A percentile compares a stretch with the other conserved stretches of the same genome.
These are phyloP conservation scores for Stenogyne calaminthoides DNA, from an alignment of 305 asterid species.

Conservation along the genomic window DNA sequence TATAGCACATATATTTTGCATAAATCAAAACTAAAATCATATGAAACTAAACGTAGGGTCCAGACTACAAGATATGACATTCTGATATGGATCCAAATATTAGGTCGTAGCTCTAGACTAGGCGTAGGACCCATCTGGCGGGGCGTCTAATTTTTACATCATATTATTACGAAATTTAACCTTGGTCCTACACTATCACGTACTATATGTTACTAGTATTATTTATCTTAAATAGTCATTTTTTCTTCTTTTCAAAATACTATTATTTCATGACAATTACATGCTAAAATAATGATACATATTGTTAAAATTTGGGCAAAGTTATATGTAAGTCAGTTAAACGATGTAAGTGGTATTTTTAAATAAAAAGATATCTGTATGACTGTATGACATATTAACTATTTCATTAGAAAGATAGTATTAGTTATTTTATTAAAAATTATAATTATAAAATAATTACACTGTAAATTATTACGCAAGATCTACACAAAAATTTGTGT, in stretches of 20 bases:
- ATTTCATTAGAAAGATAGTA: too few species aligned
- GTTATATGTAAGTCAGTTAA: too few species aligned
- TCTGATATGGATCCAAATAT: neutral
- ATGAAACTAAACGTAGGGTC: neutral
- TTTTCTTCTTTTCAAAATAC: neutral
- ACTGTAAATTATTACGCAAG: too few species aligned
- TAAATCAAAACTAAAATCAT: neutral
- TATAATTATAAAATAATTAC: too few species aligned
- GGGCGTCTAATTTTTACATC: neutral
- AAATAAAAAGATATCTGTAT: too few species aligned
- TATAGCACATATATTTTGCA: neutral
- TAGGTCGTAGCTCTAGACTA: neutral
- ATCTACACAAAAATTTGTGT: neutral
- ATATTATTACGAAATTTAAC: neutral
- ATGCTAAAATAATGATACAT: neutral
- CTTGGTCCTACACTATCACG: neutral
- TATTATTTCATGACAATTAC: neutral
- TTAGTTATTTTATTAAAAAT: too few species aligned
- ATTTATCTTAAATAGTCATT: neutral
- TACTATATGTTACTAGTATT: neutral
- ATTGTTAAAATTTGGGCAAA: neutral
- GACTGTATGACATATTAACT: too few species aligned
- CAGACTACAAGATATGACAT: neutral
- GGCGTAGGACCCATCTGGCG: neutral
- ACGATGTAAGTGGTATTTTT: too few species aligned